Evolutionary conservation across 2,329 filamentous ascomycete species (phyloP), one percentile per base, ranked within the genome.

Genomic region (Penicillium vulpinum): DNA sequence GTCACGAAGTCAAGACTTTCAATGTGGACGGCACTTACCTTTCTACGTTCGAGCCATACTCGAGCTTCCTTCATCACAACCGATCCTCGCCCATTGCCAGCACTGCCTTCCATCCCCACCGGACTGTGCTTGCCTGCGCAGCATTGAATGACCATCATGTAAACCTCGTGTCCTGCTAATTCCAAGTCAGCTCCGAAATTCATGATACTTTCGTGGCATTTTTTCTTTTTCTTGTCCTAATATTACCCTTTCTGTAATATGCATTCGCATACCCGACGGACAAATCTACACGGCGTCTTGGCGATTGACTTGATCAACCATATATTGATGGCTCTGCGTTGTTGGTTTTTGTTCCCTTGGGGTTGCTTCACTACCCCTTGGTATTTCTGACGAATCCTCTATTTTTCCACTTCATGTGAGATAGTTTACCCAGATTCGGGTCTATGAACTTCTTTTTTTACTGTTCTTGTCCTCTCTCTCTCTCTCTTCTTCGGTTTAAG

Each of bases 71-170:
- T 16, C 87, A 90, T 61, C 88, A 92, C 46, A 91, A 87, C 70
- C 88, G 90, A 50, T 87, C 88, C 56, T 85, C 88, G 7, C 89
- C 94, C 1, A 95, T 99, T 63, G 88, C 92, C 3, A 85, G 90
- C 35, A 96, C 93, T 9, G 89, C 92, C 0, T 99, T 97, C 80
- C 94, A 99, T 76, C 94, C 94, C 1, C 94, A 99, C 74, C 86
- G 89, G 51, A 92, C 96, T 77, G 88, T 97, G 74, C 83, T 99
- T 60, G 92, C 91, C 35, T 94, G 90, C 67, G 90, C 92, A 1
- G 90, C 92, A 4, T 83, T 91, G 41, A 90, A 92, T 54, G 92
- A 97, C 71, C 86, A 92, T 58, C 90, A 97, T 72, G 87, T 99
- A 69, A 97, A 96, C 72, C 81, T 97, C 28, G 95, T 93, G 69